These are phyloP conservation scores for Shiraia sp. DNA, from an alignment of 2,329 filamentous ascomycete genomes.

Conservation along the genomic window DNA sequence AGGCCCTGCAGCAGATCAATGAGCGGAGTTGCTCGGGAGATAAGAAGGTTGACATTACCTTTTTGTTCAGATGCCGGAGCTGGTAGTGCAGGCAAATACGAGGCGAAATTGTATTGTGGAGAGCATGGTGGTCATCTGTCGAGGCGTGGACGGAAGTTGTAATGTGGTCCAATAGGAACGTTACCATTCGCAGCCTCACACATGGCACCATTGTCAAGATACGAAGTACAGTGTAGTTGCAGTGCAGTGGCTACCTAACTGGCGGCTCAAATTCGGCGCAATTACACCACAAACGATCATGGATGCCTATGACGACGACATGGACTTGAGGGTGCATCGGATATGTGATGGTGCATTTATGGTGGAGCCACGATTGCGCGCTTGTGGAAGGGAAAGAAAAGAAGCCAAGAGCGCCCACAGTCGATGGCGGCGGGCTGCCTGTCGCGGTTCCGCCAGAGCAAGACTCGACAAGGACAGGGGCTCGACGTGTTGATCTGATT, in stretches of 20 bases:
- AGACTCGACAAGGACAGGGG: slow-evolving; percentile 20
- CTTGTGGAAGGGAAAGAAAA: slow-evolving; percentile 16
- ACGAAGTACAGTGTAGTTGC: slow-evolving; percentile 1
- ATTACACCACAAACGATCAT: slow-evolving; percentile 11
- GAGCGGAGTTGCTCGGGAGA: slow-evolving; percentile 30
- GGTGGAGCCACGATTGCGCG: slow-evolving; percentile 20
- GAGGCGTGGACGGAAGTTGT: slow-evolving; percentile 9
- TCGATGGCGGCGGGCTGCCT: slow-evolving; percentile 11
- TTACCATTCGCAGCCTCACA: slow-evolving; percentile 20
- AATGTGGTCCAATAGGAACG: slow-evolving; percentile 27
- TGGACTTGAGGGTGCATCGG: slow-evolving; percentile 23
- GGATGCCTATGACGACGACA: slow-evolving; percentile 12
- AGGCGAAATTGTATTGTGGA: no score
- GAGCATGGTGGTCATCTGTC: no score
- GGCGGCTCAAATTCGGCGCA: slow-evolving; percentile 25
- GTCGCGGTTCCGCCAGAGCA: slow-evolving; percentile 12
- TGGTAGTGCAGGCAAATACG: slow-evolving; percentile 27
- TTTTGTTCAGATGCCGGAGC: background rate
- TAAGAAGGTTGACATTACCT: background rate
- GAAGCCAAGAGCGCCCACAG: slow-evolving; percentile 20
- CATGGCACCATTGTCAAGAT: slow-evolving; percentile 17
- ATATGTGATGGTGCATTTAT: slow-evolving; percentile 36
- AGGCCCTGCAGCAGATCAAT: slow-evolving; percentile 6
- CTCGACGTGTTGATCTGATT: slow-evolving; percentile 26
- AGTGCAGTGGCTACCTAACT: slow-evolving; percentile 15